A percentile compares a stretch with the other conserved stretches of the same genome.
These are phyloP conservation scores for Podospora conica DNA, from an alignment of 495 filamentous ascomycete genomes.

Conservation along the genomic window DNA sequence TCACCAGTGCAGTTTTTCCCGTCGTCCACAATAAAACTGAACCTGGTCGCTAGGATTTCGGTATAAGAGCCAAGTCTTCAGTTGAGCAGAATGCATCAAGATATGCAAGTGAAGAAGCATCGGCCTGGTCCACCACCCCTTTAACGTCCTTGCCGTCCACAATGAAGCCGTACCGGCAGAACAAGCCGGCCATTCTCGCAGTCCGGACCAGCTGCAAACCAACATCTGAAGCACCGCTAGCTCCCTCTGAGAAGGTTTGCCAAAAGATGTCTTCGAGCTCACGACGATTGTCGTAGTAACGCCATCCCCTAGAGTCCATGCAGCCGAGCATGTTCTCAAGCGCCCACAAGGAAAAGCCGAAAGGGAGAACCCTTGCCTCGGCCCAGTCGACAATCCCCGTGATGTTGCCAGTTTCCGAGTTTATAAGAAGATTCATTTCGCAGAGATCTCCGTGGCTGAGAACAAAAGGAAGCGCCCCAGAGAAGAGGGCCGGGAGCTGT, in stretches of 20 bases:
- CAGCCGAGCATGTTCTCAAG: conserved; percentile 37
- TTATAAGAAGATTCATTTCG: conserved; percentile 40
- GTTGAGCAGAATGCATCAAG: neutral
- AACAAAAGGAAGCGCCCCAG: conserved; percentile 25
- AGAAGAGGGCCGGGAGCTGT: neutral
- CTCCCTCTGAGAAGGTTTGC: conserved; percentile 3
- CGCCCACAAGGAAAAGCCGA: conserved; percentile 39
- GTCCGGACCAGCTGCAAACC: neutral
- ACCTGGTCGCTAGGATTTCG: neutral
- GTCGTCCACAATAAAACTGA: too few relatives aligned
- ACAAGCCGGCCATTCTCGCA: neutral
- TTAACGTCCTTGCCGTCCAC: conserved; percentile 1
- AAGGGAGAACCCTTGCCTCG: conserved; percentile 39
- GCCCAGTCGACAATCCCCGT: conserved; percentile 45
- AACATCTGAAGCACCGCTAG: neutral
- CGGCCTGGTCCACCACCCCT: neutral
- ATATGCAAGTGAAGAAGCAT: conserved; percentile 2
- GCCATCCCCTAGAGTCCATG: conserved; percentile 9
- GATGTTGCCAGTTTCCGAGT: conserved; percentile 34
- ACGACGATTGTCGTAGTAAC: conserved; percentile 6
- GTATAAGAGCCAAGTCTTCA: neutral
- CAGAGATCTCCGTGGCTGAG: conserved; percentile 41
- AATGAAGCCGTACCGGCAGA: neutral
- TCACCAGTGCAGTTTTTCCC: too few relatives aligned
- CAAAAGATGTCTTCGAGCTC: conserved; percentile 6